Evolutionary conservation across 2,329 filamentous ascomycete species (phyloP), one percentile per base, ranked within the genome.

Genomic region (Diaporthe vaccinii): DNA sequence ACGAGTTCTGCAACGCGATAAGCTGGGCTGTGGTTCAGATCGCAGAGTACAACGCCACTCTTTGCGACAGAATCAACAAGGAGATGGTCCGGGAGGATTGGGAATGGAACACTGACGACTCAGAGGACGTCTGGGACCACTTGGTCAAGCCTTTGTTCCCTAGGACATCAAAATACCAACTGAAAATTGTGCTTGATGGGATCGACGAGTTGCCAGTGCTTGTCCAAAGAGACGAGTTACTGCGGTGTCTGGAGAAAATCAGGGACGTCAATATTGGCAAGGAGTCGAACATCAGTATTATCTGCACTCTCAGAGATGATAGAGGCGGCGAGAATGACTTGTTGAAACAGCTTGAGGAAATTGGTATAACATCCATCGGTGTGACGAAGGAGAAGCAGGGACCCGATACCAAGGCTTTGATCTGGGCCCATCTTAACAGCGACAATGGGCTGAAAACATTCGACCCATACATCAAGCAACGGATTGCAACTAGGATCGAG

Each of bases 391-490:
- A 65, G 41, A 65, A 65, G 5, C 59, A 65, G 17, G 25, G 15
- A 6, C 39, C 59, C 5, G 59, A 65, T 65, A 65, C 41, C 3
- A 65, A 46, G 17, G 59, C 59, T 12, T 17, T 65, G 25, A 34
- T 65, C 25, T 65, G 59, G 59, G n/a, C n/a, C 8, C 71, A 41
- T 25, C 72, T 74, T 7, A 69, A 74, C 41, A 69, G 65, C 59
- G 72, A 74, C 59, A 39, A 12, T n/a, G 61, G 44, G 10, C 36
- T 74, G 72, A 61, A 53, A 5, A 69, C 28, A 12, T 74, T 74
- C 31, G 61, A 53, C 14, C 31, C 46, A n/a, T 74, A 74, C 17
- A 57, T 74, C 41, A 74, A 74, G 72, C 72, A 74, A 53, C 72
- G 72, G n/a, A 69, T 74, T 53, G 39, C 72, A 15, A 69, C 44